Evolutionary conservation across 176 grass and related monocot species (phyloP), one percentile per base, ranked within the genome.

Genomic region (Carex kokanica): DNA sequence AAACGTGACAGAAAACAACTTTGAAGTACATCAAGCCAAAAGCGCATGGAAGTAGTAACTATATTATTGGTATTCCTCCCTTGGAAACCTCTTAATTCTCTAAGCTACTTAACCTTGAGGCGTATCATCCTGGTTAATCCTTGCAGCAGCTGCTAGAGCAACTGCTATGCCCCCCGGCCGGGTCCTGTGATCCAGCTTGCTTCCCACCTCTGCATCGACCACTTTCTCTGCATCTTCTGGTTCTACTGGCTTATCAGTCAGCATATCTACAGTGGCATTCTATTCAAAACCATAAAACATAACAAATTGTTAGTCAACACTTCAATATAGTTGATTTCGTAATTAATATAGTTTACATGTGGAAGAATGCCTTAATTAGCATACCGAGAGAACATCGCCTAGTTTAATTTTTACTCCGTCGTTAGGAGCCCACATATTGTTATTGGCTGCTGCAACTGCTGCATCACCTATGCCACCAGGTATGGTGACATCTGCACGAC

Each of bases 351-450:
- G 34, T 40, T 13, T 4, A 13, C 5, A 6, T 0, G 9, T 49
- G 23, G 32, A 78, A 52, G 0, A 62, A 12, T 17, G 8, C 10
- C 8, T 3, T 2, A 32, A 5, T 6, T 82, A 14, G 7, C 25
- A 25, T 86, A 97, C 88, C 49, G 55, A 77, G 53, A 97, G 78
- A 17, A 97, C 79, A 65, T 97, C 84, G 17, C 88, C 79, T 43
- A 97, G 51, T 85, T 87, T 88, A 78, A 86, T 77, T 82, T 86
- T 93, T 15, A 79, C 82, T 51, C 93, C 81, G 8, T 83, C 91
- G 14, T 41, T 21, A 51, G 24, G 18, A 10, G 47, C 55, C 60
- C 78, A 47, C 4, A 49, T 40, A 85, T 97, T 97, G 49, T 64
- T 64, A 18, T 77, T 83, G 0, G 84, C 88, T 1, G 91, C 94